A percentile compares a stretch with the other conserved stretches of the same genome.
phyloP scores from a whole-genome alignment of 2,329 filamentous ascomycete species.

The Tympanopsis confertula region DNA sequence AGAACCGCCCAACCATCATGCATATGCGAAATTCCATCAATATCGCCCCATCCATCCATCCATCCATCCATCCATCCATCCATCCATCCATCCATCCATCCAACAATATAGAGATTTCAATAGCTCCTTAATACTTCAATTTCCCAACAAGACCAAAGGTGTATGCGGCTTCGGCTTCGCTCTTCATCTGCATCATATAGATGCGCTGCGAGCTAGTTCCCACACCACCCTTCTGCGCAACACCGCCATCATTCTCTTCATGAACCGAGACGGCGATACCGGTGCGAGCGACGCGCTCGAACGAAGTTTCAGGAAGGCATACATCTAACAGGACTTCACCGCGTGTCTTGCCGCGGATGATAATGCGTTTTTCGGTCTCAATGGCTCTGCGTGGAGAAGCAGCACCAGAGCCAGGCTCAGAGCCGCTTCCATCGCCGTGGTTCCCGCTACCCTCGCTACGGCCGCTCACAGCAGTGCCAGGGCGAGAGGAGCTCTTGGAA shows the following conservation, averaged over 20 bases:
- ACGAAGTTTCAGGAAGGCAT: slow-evolving; percentile 50
- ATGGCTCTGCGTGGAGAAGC: slow-evolving; percentile 14
- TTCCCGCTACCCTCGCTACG: neutral
- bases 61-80: too few relatives aligned
- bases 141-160: neutral
- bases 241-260: slow-evolving; percentile 27
- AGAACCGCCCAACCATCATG: too few relatives aligned
- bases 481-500: slow-evolving; percentile 9
- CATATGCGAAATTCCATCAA: too few relatives aligned
- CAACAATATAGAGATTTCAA: too few relatives aligned
- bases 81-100: too few relatives aligned
- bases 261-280: slow-evolving; percentile 57
- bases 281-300: slow-evolving; percentile 53
- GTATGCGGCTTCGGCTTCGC: slow-evolving; percentile 1
- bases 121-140: neutral
- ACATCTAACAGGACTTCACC: slow-evolving; percentile 48
- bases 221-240: neutral
- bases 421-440: neutral
- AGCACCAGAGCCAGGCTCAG: slow-evolving; percentile 1
- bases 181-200: slow-evolving; percentile 1
- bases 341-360: slow-evolving; percentile 27
- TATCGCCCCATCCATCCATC: too few relatives aligned
- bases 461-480: slow-evolving; percentile 6
- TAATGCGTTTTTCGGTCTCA: slow-evolving; percentile 44
- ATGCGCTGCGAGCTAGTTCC: neutral